A percentile compares a stretch with the other conserved stretches of the same genome.
Evolutionary conservation across 2,329 filamentous ascomycete genomes (phyloP).

Genomic region (Fusarium sp.): DNA sequence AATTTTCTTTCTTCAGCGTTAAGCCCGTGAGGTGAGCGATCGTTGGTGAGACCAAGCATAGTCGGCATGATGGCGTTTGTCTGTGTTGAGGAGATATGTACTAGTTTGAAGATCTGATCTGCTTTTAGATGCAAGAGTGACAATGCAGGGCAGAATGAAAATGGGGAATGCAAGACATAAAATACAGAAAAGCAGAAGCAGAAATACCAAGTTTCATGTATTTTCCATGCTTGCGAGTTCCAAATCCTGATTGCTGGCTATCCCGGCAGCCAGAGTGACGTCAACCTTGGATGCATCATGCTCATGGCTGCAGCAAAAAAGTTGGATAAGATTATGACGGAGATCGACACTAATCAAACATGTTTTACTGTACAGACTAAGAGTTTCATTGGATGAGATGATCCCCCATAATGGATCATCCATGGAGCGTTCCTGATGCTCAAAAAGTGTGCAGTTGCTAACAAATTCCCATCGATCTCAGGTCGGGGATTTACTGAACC

Average conservation of each 20-base stretch:
- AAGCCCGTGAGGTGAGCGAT: slow-evolving; percentile 39
- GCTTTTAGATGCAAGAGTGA: slow-evolving; percentile 2
- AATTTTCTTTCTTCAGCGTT: slow-evolving; percentile 28
- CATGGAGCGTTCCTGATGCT: slow-evolving; percentile 7
- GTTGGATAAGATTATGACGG: slow-evolving; percentile 38
- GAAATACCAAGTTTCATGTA: slow-evolving; percentile 20
- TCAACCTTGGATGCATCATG: slow-evolving; percentile 31
- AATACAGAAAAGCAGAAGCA: slow-evolving; percentile 2
- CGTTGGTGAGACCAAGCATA: slow-evolving; percentile 43
- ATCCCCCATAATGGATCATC: not conserved
- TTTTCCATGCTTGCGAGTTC: slow-evolving; percentile 37
- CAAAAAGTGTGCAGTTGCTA: not conserved
- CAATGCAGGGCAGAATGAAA: not conserved
- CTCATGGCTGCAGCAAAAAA: slow-evolving; percentile 20
- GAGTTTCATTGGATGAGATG: slow-evolving; percentile 6
- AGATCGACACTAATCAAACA: slow-evolving; percentile 35
- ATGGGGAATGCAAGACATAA: slow-evolving; percentile 17
- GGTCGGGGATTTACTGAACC: slow-evolving; percentile 9
- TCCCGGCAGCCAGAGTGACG: slow-evolving; percentile 38
- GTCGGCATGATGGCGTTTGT: slow-evolving; percentile 38
- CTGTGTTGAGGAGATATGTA: not conserved
- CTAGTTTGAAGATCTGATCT: slow-evolving; percentile 1
- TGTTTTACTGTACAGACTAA: slow-evolving; percentile 3
- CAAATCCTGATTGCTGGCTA: slow-evolving; percentile 44
- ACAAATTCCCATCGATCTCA: not conserved